Evolutionary conservation across 2,329 filamentous ascomycete species (phyloP), one percentile per base, ranked within the genome.

Genomic region (Onygenales sp.): DNA sequence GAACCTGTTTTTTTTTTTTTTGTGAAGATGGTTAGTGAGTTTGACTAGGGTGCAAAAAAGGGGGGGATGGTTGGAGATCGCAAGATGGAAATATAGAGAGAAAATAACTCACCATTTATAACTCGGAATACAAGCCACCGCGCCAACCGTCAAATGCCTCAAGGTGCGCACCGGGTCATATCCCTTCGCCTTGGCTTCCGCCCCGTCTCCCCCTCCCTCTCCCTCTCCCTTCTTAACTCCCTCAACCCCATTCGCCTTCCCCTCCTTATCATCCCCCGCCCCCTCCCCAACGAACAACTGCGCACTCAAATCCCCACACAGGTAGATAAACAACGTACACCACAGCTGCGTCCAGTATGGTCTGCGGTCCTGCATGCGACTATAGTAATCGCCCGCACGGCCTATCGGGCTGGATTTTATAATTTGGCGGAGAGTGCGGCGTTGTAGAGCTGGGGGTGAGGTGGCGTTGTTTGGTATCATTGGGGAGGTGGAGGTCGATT

Each of bases 331-430:
- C 45, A 95, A 69, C 42, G 86, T 83, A 61, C 82, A 89, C 58
- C 78, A 76, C 56, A 95, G 67, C 73, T 96, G 91, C 8, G 88
- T 94, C n/a, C 79, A 72, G 64, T 88, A 87, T 0, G 92, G 91
- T 49, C 84, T 76, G 49, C 79, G 78, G 50, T 81, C 74, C 70
- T 95, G 89, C 46, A 83, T 80, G 21, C 84, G 79, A 13, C 80
- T 83, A 65, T 93, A 95, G 56, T 66, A 67, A 40, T 63, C 56
- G 7, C 65, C 69, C 6, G 69, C 53, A 40, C 58, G 63, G 9
- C 70, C 70, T 11, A 70, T n/a, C 3, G 66, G 63, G 13, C 66
- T 57, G 3, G 63, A 59, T 32, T 58, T 56, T 13, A 70, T 63
- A 6, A 62, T 56, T 52, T 69, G 61, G n/a, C 61, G 57, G n/a